Percentiles rank a stretch among this genome's conserved stretches.
These are phyloP conservation scores for Rhizoctonia solani DNA, from an alignment of 1,284 basidiomycete species.

Conservation along the genomic window DNA sequence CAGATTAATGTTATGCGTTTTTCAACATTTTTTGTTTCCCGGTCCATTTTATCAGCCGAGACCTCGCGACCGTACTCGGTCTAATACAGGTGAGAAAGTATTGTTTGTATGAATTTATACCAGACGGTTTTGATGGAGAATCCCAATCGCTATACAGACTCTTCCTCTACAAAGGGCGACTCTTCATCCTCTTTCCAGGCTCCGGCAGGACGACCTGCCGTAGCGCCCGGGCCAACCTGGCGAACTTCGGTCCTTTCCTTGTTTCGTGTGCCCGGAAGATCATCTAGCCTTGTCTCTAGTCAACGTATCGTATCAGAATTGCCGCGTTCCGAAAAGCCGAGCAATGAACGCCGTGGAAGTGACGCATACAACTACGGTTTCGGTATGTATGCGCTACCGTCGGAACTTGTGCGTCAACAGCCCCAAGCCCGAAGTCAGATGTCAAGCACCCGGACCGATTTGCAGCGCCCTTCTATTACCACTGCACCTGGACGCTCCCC, in stretches of 20 bases:
- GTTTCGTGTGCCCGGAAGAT: constrained; percentile 11
- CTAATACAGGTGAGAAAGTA: constrained; percentile 1
- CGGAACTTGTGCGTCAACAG: constrained; percentile 21
- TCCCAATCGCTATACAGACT: too few species aligned
- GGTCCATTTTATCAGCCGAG: constrained; percentile 9
- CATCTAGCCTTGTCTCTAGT: background rate
- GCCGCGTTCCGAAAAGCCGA: background rate
- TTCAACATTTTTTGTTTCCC: constrained; percentile 23
- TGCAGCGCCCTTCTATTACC: background rate
- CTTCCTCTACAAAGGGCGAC: too few species aligned
- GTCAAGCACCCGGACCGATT: background rate
- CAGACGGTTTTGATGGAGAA: background rate
- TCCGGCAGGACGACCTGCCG: background rate
- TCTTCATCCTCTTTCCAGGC: background rate
- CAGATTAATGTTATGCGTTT: constrained; percentile 6
- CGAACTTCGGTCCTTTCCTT: constrained; percentile 26
- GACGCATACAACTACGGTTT: constrained; percentile 22
- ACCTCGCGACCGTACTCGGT: constrained; percentile 9
- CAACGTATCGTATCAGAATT: background rate
- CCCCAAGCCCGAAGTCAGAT: background rate
- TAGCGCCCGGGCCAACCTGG: background rate
- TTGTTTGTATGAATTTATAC: background rate
- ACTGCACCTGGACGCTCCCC: background rate
- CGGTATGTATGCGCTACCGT: constrained; percentile 20
- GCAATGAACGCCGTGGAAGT: constrained; percentile 26